A percentile compares a stretch with the other conserved stretches of the same genome.
These are phyloP conservation scores for Hypoxylon trugodes DNA, from an alignment of 495 filamentous ascomycete genomes.

Conservation along the genomic window DNA sequence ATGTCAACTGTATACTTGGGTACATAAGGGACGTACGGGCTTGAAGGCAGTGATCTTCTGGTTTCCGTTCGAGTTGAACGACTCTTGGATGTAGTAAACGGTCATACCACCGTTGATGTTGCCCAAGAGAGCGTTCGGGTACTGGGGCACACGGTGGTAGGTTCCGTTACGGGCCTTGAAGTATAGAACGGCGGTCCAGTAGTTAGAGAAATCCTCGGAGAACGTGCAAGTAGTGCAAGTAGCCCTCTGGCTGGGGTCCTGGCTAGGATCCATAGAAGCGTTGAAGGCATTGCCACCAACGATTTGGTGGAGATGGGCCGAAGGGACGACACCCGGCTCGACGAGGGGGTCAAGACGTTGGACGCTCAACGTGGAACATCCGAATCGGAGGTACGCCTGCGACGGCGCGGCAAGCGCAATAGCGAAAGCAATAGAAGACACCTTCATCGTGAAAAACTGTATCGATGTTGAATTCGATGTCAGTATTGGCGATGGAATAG, in stretches of 20 bases:
- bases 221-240: conserved; percentile 50
- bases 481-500: conserved; percentile 3
- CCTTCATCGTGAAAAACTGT: conserved; percentile 48
- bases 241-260: conserved; percentile 29
- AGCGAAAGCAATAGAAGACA: conserved; percentile 38
- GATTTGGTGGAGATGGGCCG: conserved; percentile 47
- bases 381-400: conserved; percentile 49
- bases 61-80: conserved; percentile 49
- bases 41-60: conserved; percentile 54
- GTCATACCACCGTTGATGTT: conserved; percentile 53
- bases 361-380: conserved; percentile 47
- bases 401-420: conserved; percentile 42
- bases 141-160: conserved; percentile 51
- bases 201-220: conserved; percentile 49
- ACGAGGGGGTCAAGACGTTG: conserved; percentile 52
- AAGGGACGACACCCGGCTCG: conserved; percentile 42
- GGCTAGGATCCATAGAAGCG: conserved; percentile 43
- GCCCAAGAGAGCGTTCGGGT: conserved; percentile 49
- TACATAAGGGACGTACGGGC: conserved; percentile 47
- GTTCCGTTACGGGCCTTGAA: conserved; percentile 52
- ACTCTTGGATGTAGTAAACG: conserved; percentile 52
- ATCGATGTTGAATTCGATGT: conserved; percentile 23
- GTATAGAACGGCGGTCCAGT: conserved; percentile 49
- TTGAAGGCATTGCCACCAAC: conserved; percentile 49
- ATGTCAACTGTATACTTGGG: background rate